These are phyloP conservation scores for Leptodontidium sp. DNA, from an alignment of 2,329 filamentous ascomycete genomes.

Conservation along the genomic window DNA sequence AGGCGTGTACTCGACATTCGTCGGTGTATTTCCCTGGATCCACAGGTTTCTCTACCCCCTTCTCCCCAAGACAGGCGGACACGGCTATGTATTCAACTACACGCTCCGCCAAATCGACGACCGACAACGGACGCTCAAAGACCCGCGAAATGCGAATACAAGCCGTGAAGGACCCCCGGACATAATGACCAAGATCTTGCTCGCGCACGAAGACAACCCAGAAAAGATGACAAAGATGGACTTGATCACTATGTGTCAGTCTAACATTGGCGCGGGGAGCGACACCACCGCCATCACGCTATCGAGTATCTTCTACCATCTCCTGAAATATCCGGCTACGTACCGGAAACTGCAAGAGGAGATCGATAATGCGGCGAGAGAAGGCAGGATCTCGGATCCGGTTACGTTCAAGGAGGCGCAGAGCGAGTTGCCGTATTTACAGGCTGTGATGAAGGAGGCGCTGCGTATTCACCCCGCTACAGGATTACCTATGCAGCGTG, in stretches of 20 bases:
- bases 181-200: constrained; percentile 54
- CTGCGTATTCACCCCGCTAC: constrained; percentile 59
- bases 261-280: constrained; percentile 47
- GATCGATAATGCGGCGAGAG: constrained; percentile 41
- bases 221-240: constrained; percentile 49
- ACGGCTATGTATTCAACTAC: constrained; percentile 34
- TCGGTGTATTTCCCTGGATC: constrained; percentile 53
- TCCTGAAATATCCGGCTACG: constrained; percentile 48
- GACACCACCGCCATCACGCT: constrained; percentile 60
- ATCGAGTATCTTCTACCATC: constrained; percentile 53
- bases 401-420: constrained; percentile 51
- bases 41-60: constrained; percentile 49
- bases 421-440: constrained; percentile 53
- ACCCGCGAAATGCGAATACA: constrained; percentile 23
- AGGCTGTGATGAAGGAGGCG: constrained; percentile 60
- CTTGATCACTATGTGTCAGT: constrained; percentile 38
- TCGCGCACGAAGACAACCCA: constrained; percentile 47
- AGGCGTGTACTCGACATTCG: constrained; percentile 49
- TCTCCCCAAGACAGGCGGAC: constrained; percentile 35
- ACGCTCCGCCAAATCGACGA: constrained; percentile 35
- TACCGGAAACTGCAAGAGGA: constrained; percentile 45
- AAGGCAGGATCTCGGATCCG: constrained; percentile 39
- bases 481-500: constrained; percentile 58
- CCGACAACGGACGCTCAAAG: constrained; percentile 30
- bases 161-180: constrained; percentile 41